These are phyloP conservation scores for Russula vinacea DNA, from an alignment of 768 basidiomycete species.

Conservation along the genomic window DNA sequence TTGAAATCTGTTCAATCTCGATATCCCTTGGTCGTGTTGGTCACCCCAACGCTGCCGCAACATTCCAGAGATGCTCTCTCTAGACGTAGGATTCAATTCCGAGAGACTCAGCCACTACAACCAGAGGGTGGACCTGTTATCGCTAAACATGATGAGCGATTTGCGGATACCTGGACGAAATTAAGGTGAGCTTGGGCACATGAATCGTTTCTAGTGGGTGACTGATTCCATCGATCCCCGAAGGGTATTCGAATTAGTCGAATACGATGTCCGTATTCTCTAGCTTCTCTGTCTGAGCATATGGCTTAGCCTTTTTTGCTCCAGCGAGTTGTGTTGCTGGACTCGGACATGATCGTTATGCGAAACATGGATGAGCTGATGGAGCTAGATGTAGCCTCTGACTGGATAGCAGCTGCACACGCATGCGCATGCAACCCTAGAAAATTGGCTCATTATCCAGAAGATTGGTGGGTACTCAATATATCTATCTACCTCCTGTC, in stretches of 20 bases:
- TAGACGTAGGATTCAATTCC: conserved; percentile 50
- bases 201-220: neutral
- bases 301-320: conserved; percentile 17
- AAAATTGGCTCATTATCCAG: conserved; percentile 78
- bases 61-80: conserved; percentile 46
- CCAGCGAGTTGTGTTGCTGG: conserved; percentile 76
- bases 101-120: conserved; percentile 57
- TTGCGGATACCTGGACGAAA: conserved; percentile 67
- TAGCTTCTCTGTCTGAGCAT: neutral
- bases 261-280: conserved; percentile 55
- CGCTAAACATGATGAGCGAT: conserved; percentile 45
- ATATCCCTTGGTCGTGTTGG: conserved; percentile 54
- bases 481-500: conserved; percentile 28
- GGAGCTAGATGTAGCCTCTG: conserved; percentile 50
- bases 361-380: conserved; percentile 80
- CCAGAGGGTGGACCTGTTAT: conserved; percentile 47
- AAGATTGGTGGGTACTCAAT: conserved; percentile 63
- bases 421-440: conserved; percentile 95
- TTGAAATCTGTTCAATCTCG: conserved; percentile 42
- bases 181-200: conserved; percentile 39
- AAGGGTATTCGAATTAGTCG: conserved; percentile 61
- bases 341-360: conserved; percentile 84
- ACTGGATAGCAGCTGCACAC: conserved; percentile 83
- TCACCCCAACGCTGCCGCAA: conserved; percentile 42
- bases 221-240: neutral